Conservation (phyloP, 208 protist species). For the Leishmania turanica region DNA sequence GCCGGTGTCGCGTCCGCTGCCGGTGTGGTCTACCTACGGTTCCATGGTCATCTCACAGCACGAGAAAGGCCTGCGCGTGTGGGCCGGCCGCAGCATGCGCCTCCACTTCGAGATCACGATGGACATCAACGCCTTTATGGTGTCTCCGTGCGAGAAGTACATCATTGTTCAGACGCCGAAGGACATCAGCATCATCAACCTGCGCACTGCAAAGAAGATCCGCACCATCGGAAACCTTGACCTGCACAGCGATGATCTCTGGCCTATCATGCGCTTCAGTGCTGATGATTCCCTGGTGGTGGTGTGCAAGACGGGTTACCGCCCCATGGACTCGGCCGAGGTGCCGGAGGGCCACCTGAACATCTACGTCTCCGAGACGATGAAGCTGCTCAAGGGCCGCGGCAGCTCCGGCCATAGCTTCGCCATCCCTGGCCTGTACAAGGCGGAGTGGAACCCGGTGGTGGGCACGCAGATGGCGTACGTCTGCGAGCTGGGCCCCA, state of each 20-base stretch:
- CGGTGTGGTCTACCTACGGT: constrained; percentile 87
- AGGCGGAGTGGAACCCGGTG: constrained; percentile 87
- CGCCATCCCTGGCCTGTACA: constrained; percentile 69
- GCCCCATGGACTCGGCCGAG: constrained; percentile 32
- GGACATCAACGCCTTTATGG: constrained; percentile 80
- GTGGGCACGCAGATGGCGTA: constrained; percentile 81
- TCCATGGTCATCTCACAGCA: constrained; percentile 86
- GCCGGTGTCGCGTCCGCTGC: constrained; percentile 67
- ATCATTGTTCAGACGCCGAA: constrained; percentile 84
- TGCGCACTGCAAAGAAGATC: constrained; percentile 81
- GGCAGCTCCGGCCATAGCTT: constrained; percentile 66
- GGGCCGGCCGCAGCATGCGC: constrained; percentile 84
- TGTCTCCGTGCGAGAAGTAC: constrained; percentile 89
- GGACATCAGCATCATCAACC: constrained; percentile 83
- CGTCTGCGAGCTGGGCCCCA: constrained; percentile 48
- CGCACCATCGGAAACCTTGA: constrained; percentile 82
- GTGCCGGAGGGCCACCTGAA: constrained; percentile 61
- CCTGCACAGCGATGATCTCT: constrained; percentile 74
- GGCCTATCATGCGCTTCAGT: constrained; percentile 88
- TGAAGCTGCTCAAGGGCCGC: constrained; percentile 63
- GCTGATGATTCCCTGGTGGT: constrained; percentile 86
- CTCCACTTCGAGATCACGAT: constrained; percentile 81
- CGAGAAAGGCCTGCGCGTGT: constrained; percentile 72
- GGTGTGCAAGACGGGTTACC: constrained; percentile 71
- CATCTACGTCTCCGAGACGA: constrained; percentile 82